These are phyloP conservation scores for Cryptosporidium baileyi DNA, from an alignment of 169 alveolate genomes.

Conservation along the genomic window DNA sequence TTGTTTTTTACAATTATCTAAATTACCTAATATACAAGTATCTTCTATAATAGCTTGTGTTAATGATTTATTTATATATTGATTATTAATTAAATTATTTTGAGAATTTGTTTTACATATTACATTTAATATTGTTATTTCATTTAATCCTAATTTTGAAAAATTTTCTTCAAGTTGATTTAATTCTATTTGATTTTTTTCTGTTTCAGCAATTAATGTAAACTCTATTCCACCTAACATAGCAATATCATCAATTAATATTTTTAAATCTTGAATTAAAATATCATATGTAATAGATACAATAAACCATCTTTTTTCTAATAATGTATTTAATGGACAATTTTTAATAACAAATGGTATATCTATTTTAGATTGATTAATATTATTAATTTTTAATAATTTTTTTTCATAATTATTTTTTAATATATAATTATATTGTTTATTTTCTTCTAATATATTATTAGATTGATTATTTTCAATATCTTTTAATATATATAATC, in stretches of 20 bases:
- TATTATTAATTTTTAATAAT: too few relatives aligned
- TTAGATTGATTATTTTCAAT: too few relatives aligned
- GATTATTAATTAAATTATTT: background rate
- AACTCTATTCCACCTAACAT: constrained; percentile 21
- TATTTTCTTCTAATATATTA: too few relatives aligned
- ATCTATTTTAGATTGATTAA: too few relatives aligned
- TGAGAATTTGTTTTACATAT: constrained; percentile 7
- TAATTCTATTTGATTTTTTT: constrained; percentile 1
- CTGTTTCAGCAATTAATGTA: constrained; percentile 23
- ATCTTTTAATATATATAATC: constrained; percentile 2
- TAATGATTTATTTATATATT: background rate
- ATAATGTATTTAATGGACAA: constrained; percentile 57
- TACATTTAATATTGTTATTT: constrained; percentile 8
- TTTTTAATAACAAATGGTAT: constrained; percentile 29
- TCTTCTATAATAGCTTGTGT: constrained; percentile 29
- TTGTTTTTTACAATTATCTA: background rate
- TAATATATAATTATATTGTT: too few relatives aligned
- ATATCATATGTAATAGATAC: constrained; percentile 7
- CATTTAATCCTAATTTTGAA: constrained; percentile 20
- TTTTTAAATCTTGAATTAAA: background rate
- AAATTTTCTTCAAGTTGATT: background rate
- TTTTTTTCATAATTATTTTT: too few relatives aligned
- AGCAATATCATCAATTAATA: constrained; percentile 28
- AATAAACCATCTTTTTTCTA: constrained; percentile 47
- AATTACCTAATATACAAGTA: background rate